Conservation (phyloP, 148 eudicot genomes). For the Chenopodium suecicum region DNA sequence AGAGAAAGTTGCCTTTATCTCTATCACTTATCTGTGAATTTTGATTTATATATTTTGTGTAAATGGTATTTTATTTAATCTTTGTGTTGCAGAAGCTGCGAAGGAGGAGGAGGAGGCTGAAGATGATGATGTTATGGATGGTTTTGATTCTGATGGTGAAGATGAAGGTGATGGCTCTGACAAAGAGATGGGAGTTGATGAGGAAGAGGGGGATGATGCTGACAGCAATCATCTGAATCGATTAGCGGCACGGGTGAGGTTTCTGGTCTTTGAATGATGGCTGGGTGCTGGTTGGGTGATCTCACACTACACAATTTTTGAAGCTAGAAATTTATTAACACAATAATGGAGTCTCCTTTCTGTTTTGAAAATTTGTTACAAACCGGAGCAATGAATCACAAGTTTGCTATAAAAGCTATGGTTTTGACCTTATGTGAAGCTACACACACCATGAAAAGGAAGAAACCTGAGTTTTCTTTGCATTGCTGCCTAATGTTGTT, state of each 20-base stretch:
- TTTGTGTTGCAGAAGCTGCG: conserved; percentile 60
- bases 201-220: conserved; percentile 87
- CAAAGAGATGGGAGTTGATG: conserved; percentile 96
- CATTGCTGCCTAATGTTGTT: not conserved
- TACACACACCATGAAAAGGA: not conserved
- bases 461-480: too few relatives aligned
- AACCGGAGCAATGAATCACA: not conserved
- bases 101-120: conserved; percentile 67
- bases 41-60: not conserved
- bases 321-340: not conserved
- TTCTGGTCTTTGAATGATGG: not conserved
- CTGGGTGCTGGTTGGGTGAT: not conserved
- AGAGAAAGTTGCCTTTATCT: not conserved
- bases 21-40: not conserved
- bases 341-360: not conserved
- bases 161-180: conserved; percentile 70
- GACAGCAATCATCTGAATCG: conserved; percentile 64
- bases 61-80: not conserved
- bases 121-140: conserved; percentile 80
- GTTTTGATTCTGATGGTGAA: conserved; percentile 74
- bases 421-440: not conserved
- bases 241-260: conserved; percentile 79
- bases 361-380: not conserved
- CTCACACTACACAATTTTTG: not conserved
- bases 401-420: not conserved